Base-by-base conservation (phyloP, 202 grass and related monocot species). In the Bolboschoenoplectus hybrid region DNA sequence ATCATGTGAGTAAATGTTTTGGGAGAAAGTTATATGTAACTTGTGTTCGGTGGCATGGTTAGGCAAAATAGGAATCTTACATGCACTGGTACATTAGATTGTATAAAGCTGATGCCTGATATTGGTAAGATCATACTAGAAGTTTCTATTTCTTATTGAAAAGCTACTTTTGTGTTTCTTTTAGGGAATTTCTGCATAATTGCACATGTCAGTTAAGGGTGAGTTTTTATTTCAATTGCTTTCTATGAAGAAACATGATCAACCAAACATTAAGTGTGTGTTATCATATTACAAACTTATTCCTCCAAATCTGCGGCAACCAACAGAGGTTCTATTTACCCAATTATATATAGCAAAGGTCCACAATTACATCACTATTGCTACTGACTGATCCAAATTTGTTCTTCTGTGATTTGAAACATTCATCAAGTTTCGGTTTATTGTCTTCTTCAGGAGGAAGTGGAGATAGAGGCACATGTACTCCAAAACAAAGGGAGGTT, bases 391-490 rank as follows among this genome's bases (percentile, higher is more conserved):
- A 36, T 55, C 32, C 1, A 17, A 77, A 38, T 76, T 17, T 55
- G 32, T 9, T 36, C 6, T 56, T 39, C 12, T 0, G 6, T 77
- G 50, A 34, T 78, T 57, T 57, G 14, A 78, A 78, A 56, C 7
- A 39, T 35, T 51, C 39, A 69, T 69, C 32, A 52, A 51, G 36
- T 46, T 49, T 68, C 7, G 3, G 46, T 76, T 41, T 63, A 67
- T 64, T 35, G 12, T 67, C 45, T 66, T 36, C 17, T 32, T 43
- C 53, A 94, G 95, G 92, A 97, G 41, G 91, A 93, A 81, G 87
- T 97, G 40, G 92, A 97, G 87, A 88, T 95, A 87, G 91, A 93
- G 11, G 82, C 91, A 35, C 86, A 70, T 87, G 87, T 86, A 51
- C 60, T 93, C 16, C 74, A 93, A 7, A 87, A 34, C 10, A 97